Evolutionary conservation across 2,329 filamentous ascomycete genomes (phyloP).

Genomic region (Tolypocladium inflatum): DNA sequence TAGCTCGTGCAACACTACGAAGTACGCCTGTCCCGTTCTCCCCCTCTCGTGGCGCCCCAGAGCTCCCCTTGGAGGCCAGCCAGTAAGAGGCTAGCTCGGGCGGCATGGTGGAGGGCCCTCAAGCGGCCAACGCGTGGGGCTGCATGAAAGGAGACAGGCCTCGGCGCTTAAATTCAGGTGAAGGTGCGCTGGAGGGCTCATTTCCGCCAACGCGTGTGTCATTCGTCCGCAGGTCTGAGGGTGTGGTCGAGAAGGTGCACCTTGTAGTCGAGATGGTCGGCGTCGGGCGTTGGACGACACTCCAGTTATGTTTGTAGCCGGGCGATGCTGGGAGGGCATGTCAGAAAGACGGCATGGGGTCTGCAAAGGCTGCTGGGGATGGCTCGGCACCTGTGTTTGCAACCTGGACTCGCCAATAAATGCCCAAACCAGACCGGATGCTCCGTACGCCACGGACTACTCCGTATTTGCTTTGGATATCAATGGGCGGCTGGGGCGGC

Average conservation of each 20-base stretch:
- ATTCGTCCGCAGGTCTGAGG: constrained; percentile 6
- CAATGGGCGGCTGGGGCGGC: neutral
- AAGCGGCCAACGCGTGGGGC: constrained; percentile 24
- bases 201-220: constrained; percentile 20
- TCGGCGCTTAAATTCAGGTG: constrained; percentile 45
- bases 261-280: neutral
- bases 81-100: constrained; percentile 7
- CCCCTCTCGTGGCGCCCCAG: neutral
- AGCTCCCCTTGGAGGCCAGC: constrained; percentile 1
- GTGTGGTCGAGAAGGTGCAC: neutral
- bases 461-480: neutral
- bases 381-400: neutral
- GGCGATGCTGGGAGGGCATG: neutral
- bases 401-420: neutral
- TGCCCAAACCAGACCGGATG: neutral
- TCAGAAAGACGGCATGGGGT: neutral
- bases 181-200: constrained; percentile 19
- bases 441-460: neutral
- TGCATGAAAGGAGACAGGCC: constrained; percentile 41
- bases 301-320: neutral
- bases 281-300: neutral
- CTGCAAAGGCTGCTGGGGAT: neutral
- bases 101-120: constrained; percentile 9
- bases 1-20: neutral
- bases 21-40: neutral